phyloP scores from a whole-genome alignment of 805 yeast species.

The Jamesozyma spencerorum region DNA sequence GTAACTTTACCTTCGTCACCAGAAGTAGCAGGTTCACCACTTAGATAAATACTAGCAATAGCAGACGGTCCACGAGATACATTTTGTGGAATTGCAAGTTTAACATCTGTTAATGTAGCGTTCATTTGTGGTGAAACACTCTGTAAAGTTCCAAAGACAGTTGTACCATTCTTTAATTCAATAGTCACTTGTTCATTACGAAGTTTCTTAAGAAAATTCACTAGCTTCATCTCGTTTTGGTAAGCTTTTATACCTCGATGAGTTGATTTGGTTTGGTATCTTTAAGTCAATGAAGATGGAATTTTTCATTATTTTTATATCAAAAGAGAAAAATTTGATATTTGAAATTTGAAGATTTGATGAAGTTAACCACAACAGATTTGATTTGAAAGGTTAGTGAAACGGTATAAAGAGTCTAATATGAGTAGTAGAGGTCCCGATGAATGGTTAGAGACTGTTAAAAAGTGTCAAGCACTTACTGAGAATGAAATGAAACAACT shows the following conservation, averaged over 20 bases:
- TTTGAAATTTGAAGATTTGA: no score
- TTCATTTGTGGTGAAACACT: constrained; percentile 90
- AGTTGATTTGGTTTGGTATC: no score
- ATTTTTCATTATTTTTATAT: no score
- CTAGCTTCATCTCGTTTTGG: constrained; percentile 22
- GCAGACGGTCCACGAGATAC: constrained; percentile 18
- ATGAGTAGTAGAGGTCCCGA: constrained; percentile 63
- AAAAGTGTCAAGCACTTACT: constrained; percentile 77
- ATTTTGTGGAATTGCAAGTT: constrained; percentile 47
- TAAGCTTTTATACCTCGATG: no score
- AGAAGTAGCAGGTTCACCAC: constrained; percentile 1
- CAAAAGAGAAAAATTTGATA: no score
- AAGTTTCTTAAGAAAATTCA: constrained; percentile 67
- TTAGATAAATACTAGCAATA: constrained; percentile 19
- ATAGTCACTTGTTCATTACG: constrained; percentile 81
- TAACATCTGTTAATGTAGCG: constrained; percentile 68
- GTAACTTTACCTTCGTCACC: constrained; percentile 37
- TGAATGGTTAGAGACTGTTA: constrained; percentile 90
- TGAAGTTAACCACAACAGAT: no score
- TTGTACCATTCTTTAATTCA: constrained; percentile 84
- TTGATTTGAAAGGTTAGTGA: no score
- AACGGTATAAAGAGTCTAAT: background rate
- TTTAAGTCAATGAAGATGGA: no score
- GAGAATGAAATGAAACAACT: constrained; percentile 94
- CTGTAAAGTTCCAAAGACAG: constrained; percentile 73